Conservation (phyloP, 768 basidiomycete genomes). For the Suillus tomentosus region DNA sequence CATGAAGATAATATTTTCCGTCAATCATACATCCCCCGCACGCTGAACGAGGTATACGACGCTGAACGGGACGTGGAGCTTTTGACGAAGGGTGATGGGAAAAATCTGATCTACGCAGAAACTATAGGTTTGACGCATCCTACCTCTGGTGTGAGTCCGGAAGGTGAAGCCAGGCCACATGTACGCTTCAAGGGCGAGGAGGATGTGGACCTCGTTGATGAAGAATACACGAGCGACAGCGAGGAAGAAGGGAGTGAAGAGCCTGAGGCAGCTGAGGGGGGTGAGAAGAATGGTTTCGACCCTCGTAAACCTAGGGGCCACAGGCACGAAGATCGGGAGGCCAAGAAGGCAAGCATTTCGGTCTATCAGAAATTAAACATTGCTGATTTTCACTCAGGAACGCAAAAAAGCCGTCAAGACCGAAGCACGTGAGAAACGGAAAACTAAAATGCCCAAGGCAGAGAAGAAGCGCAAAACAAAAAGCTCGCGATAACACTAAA, state of each 20-base stretch:
- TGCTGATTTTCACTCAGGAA: constrained; percentile 53
- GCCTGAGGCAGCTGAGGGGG: constrained; percentile 27
- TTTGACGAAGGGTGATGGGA: constrained; percentile 68
- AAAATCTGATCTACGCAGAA: constrained; percentile 81
- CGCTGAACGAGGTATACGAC: constrained; percentile 90
- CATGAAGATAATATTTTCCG: constrained; percentile 91
- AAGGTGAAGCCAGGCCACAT: constrained; percentile 12
- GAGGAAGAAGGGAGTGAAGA: constrained; percentile 39
- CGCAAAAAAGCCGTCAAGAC: constrained; percentile 89
- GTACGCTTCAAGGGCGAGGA: constrained; percentile 24
- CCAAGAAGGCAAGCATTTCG: constrained; percentile 69
- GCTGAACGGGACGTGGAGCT: constrained; percentile 90
- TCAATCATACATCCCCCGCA: constrained; percentile 89
- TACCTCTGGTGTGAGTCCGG: constrained; percentile 15
- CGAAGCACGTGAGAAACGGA: constrained; percentile 84
- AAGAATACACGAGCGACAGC: constrained; percentile 32
- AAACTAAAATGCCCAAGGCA: constrained; percentile 92
- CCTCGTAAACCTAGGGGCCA: constrained; percentile 77
- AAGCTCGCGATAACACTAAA: constrained; percentile 27
- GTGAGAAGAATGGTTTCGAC: constrained; percentile 33
- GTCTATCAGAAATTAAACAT: constrained; percentile 13
- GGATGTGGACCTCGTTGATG: constrained; percentile 26
- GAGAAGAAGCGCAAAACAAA: constrained; percentile 91
- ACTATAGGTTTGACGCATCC: constrained; percentile 76
- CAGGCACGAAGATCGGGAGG: constrained; percentile 88